These are phyloP conservation scores for Solanum hybrid DNA, from an alignment of 305 asterid species.

Conservation along the genomic window DNA sequence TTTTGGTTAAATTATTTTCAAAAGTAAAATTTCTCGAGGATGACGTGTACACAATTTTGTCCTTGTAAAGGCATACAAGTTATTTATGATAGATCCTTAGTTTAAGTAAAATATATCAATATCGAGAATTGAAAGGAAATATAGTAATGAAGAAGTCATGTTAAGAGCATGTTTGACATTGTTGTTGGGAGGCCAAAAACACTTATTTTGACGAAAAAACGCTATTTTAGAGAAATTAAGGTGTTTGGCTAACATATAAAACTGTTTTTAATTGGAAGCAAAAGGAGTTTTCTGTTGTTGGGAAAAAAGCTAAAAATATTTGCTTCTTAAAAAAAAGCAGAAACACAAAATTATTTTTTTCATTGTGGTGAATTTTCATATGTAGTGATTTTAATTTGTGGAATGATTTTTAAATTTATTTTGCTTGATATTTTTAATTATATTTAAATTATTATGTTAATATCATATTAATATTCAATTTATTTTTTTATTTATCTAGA, in stretches of 20 bases:
- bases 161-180: background rate
- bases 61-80: background rate
- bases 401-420: background rate
- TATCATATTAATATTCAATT: too few species aligned
- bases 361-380: background rate
- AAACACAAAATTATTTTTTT: too few species aligned
- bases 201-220: too few species aligned
- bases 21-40: background rate
- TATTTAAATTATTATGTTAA: too few species aligned
- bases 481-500: too few species aligned
- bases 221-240: too few species aligned
- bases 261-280: too few species aligned
- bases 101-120: background rate
- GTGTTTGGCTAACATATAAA: too few species aligned
- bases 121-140: background rate
- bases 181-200: background rate
- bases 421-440: too few species aligned
- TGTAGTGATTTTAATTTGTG: background rate
- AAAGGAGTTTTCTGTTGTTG: too few species aligned
- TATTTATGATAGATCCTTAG: rapidly evolving
- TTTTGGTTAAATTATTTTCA: background rate
- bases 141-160: background rate
- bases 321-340: background rate
- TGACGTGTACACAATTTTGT: too few species aligned
- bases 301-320: background rate